Percentiles rank a stretch among this genome's conserved stretches.
phyloP scores from a whole-genome alignment of 2,329 filamentous ascomycete species.

The Botryotinia convoluta region DNA sequence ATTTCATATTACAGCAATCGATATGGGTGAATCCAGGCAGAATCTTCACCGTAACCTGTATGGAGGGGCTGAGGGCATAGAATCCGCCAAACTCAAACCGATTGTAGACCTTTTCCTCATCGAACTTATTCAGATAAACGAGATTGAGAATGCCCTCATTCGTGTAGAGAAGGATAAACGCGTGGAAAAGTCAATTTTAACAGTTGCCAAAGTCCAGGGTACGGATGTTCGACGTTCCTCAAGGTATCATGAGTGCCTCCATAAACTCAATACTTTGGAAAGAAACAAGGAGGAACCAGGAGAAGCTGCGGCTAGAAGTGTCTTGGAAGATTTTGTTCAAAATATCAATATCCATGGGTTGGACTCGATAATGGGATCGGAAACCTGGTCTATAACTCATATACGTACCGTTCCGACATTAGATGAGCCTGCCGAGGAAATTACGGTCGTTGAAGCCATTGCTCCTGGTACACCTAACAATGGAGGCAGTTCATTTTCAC shows the following conservation, averaged over 20 bases:
- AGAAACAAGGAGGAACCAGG: not conserved
- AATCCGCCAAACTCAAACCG: not conserved
- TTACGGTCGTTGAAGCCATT: not conserved
- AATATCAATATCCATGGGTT: not conserved
- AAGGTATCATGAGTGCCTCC: not conserved
- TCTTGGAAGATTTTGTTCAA: not conserved
- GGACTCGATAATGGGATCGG: slow-evolving; percentile 8
- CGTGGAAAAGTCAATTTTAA: not conserved
- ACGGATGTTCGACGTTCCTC: slow-evolving; percentile 10
- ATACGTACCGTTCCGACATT: not conserved
- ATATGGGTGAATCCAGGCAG: not conserved
- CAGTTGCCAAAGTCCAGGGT: not conserved
- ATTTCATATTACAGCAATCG: not conserved
- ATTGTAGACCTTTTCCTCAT: slow-evolving; percentile 1
- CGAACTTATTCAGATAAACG: slow-evolving; percentile 3
- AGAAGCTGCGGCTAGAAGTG: not conserved
- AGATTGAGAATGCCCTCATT: slow-evolving; percentile 1
- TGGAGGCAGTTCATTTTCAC: not conserved
- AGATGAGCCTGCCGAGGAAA: not conserved
- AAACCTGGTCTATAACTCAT: slow-evolving; percentile 6
- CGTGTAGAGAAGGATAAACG: not conserved
- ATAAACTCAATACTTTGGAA: not conserved
- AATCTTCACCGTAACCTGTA: slow-evolving; percentile 12
- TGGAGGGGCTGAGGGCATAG: not conserved
- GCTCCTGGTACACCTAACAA: not conserved